These are phyloP conservation scores for Globisporangium polare DNA, from an alignment of 352 stramenopile genomes.

Conservation along the genomic window DNA sequence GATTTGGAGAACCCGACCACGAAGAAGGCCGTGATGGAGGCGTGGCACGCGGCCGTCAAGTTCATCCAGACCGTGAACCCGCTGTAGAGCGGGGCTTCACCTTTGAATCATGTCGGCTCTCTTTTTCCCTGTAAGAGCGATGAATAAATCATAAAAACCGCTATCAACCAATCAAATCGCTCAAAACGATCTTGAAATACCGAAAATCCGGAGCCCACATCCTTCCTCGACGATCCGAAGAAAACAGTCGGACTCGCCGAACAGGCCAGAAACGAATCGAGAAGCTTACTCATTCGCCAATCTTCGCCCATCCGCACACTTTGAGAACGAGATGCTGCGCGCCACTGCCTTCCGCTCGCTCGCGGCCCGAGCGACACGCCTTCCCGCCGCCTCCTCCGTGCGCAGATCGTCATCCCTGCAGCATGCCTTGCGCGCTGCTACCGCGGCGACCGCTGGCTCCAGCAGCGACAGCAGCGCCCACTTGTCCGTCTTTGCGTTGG, in stretches of 20 bases:
- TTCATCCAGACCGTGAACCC: conserved; percentile 58
- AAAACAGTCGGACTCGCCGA: neutral
- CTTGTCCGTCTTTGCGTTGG: conserved; percentile 12
- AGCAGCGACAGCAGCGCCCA: neutral
- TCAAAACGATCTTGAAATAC: too few species aligned
- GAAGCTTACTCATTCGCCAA: neutral
- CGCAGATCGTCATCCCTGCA: conserved; percentile 6
- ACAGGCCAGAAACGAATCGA: neutral
- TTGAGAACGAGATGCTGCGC: conserved; percentile 7
- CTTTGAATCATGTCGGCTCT: neutral
- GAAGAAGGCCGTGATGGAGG: conserved; percentile 60
- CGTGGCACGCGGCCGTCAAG: conserved; percentile 53
- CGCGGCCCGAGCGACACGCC: neutral
- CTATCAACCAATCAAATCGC: too few species aligned
- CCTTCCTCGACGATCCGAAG: neutral
- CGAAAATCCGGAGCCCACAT: neutral
- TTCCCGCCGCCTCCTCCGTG: neutral
- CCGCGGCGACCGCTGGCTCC: neutral
- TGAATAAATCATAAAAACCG: too few species aligned
- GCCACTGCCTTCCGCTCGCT: conserved; percentile 14
- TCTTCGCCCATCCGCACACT: neutral
- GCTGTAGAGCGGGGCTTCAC: conserved; percentile 18
- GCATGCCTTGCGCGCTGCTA: neutral
- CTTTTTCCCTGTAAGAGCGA: neutral
- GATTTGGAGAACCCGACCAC: conserved; percentile 66